Evolutionary conservation across 345 rosid genomes (phyloP), one percentile per base, ranked within the genome.

Genomic region (Eucalyptus albens): DNA sequence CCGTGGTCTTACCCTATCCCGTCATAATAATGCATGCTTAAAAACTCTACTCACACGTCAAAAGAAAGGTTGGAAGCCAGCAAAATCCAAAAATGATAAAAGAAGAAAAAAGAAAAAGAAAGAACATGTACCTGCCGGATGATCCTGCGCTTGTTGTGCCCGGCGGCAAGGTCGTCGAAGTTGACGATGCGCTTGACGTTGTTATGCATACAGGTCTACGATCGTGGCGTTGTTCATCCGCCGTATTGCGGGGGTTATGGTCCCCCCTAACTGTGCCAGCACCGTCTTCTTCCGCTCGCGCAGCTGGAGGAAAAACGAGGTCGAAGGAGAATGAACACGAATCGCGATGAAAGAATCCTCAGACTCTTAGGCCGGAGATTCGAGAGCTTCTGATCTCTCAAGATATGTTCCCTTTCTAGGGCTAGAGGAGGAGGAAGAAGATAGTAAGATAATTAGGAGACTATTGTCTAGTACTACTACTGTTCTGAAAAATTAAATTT

Each of bases 171-270:
- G 86, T 97, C 98, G 37, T 95, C 97, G 50, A 96, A 95, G 89
- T 96, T 96, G 90, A 97, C 98, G 83, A 97, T 95, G 89, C 93
- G 94, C 96, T 96, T 97, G 87, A 96, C 96, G 88, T 97, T 97
- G 88, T 94, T 89, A 88, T 94, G 96, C 99, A 97, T 97, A 56
- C 93, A 94, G 97, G 88, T 97, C 98, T 89, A 97, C 95, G 59
- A 97, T 95, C 37, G 97, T 97, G 50, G 97, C 98, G 90, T 97
- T 96, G 96, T 96, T 95, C 99, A 97, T 97, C 95, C 94, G 95
- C 94, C 95, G 98, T 33, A 97, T 93, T 21, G 99, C 99, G 83
- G 95, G 96, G 96, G 98, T 93, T n/a, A 97, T 96, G 91, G 95
- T 94, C 96, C 99, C 97, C 49, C 99, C 98, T 88, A 95, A 91